Evolutionary conservation across 345 rosid genomes (phyloP), one percentile per base, ranked within the genome.

Genomic region (Noccaea bulbosa): DNA sequence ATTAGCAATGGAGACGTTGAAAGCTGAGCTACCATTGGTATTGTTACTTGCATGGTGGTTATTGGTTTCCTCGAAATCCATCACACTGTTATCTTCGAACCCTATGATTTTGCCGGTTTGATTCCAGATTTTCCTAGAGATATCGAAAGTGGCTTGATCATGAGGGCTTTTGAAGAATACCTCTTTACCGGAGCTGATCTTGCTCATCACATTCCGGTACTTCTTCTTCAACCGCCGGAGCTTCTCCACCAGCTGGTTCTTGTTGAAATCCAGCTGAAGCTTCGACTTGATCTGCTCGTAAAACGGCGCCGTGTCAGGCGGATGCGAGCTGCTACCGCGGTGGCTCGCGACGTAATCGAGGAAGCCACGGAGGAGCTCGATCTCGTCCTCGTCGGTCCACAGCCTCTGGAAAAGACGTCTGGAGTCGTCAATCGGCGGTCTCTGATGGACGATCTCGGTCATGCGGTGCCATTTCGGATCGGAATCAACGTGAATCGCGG

Each of bases 361-460:
- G 46, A 94, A 94, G 15, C 99, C 99, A 70, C 87, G 89, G 43
- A 94, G 86, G 24, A 94, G 92, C 87, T 83, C 96, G 83, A 94
- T 94, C 87, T 94, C 99, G 79, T 94, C 99, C 73, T 91, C 99
- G 41, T 91, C 99, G 1, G 98, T 94, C 99, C 99, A 94, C 8
- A 94, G 72, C 64, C 99, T 85, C 75, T 94, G 99, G 62, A 94
- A 94, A 27, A 91, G 78, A 27, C 90, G 85, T 45, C 97, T 72
- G 1, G 97, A 86, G 40, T 87, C 93, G 12, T 90, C 97, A 11
- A 83, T 82, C 6, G 67, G 67, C 8, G 76, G 87, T 70, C 56
- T 81, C 34, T 65, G 80, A 49, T 71, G 80, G 20, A 77, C 76
- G 69, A 77, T 82, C 46, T 59, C 78, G 0, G 75, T 85, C 43